Conservation (phyloP, 2,329 filamentous ascomycete genomes). For the Metarhizium sp. region DNA sequence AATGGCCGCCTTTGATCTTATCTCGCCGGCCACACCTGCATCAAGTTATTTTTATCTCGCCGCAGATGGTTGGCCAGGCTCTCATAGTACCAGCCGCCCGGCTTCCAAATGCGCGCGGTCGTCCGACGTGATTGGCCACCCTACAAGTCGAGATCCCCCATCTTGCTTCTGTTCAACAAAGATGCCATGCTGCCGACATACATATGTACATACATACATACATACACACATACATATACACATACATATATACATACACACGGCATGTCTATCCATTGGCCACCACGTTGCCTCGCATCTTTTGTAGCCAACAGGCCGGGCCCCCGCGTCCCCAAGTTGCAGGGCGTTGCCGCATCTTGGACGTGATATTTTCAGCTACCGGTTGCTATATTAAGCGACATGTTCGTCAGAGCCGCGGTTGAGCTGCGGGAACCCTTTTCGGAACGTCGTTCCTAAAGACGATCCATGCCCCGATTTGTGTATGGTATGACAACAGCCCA, state of each 20-base stretch:
- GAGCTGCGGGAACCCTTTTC: conserved; percentile 15
- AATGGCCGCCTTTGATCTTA: not conserved
- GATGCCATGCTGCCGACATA: not conserved
- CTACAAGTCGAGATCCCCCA: not conserved
- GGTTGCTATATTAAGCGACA: conserved; percentile 27
- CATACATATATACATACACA: not conserved
- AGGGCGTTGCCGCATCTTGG: not conserved
- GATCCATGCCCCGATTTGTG: not conserved
- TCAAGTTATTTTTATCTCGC: not conserved
- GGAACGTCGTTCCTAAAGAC: not conserved
- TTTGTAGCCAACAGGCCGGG: not conserved
- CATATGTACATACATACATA: not conserved
- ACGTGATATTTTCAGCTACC: conserved; percentile 22
- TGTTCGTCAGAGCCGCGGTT: conserved; percentile 26
- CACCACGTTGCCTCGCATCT: not conserved
- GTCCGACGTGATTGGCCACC: not conserved
- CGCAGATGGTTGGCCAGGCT: not conserved
- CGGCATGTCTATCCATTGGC: not conserved
- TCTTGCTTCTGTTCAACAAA: not conserved
- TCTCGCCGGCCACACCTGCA: not conserved
- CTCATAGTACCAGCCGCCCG: not conserved
- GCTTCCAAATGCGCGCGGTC: not conserved
- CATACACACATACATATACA: too few species aligned
- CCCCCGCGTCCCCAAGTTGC: not conserved
- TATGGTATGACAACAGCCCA: not conserved